These are phyloP conservation scores for Emergomyces pasteurianus DNA, from an alignment of 2,329 filamentous ascomycete genomes.

Conservation along the genomic window DNA sequence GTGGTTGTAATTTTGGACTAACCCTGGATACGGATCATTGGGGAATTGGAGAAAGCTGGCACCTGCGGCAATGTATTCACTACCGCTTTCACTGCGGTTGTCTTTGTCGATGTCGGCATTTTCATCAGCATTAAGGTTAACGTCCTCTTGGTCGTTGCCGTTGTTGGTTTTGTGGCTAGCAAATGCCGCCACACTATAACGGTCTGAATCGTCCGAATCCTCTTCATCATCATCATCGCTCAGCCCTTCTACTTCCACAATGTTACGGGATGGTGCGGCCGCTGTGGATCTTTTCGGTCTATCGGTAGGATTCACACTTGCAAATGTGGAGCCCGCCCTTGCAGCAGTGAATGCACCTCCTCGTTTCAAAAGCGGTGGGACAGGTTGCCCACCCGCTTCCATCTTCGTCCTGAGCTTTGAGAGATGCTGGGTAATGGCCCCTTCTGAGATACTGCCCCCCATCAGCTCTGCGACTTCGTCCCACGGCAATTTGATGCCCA, in stretches of 20 bases:
- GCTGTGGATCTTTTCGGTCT: not conserved
- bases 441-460: conserved; percentile 30
- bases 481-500: conserved; percentile 33
- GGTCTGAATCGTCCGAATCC: not conserved
- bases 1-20: not conserved
- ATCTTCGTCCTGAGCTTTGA: conserved; percentile 32
- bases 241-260: not conserved
- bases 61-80: conserved; percentile 3
- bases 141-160: not conserved
- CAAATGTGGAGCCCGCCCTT: not conserved
- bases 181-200: not conserved
- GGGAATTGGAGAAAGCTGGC: conserved; percentile 4
- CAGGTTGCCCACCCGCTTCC: conserved; percentile 18
- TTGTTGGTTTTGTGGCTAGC: not conserved
- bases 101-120: not conserved
- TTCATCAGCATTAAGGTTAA: not conserved
- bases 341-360: conserved; percentile 12
- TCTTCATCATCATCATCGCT: not conserved
- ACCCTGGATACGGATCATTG: not conserved
- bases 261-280: not conserved
- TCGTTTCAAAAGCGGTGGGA: conserved; percentile 31
- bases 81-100: not conserved
- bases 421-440: conserved; percentile 37
- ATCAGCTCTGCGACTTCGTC: conserved; percentile 27
- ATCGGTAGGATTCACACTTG: not conserved